Evolutionary conservation across 2,329 filamentous ascomycete species (phyloP).

Genomic region (Trichoderma sp.): DNA sequence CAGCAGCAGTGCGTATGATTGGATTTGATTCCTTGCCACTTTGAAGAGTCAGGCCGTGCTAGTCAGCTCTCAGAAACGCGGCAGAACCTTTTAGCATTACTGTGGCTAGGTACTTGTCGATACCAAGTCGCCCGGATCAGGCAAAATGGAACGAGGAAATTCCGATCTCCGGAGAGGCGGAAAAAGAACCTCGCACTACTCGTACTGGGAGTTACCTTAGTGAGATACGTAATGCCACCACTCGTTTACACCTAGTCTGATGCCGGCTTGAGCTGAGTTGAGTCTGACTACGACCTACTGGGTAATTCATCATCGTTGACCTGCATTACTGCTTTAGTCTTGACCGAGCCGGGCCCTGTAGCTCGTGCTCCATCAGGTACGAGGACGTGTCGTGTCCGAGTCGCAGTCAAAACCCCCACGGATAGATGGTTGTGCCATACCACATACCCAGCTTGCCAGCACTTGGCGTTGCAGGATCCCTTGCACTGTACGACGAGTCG

Average conservation of each 20-base stretch:
- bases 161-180: slow-evolving; percentile 12
- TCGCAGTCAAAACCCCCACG: slow-evolving; percentile 3
- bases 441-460: not conserved
- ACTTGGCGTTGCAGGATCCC: not conserved
- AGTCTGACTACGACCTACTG: not conserved
- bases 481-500: not conserved
- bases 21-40: not conserved
- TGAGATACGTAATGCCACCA: not conserved
- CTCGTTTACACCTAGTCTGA: not conserved
- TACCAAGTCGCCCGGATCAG: not conserved
- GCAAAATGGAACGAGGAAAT: not conserved
- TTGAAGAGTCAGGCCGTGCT: not conserved
- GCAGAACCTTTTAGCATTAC: not conserved
- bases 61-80: not conserved
- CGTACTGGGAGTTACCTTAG: not conserved
- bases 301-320: slow-evolving; percentile 11
- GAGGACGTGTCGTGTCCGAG: not conserved
- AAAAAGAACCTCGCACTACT: not conserved
- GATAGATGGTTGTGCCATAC: not conserved
- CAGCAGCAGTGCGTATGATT: not conserved
- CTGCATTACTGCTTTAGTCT: slow-evolving; percentile 8
- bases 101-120: not conserved
- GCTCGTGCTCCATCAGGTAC: not conserved
- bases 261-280: slow-evolving; percentile 9
- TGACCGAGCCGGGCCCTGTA: not conserved